phyloP scores from a whole-genome alignment of 2,329 filamentous ascomycete genomes.

The Chaetoscypha palmicola region DNA sequence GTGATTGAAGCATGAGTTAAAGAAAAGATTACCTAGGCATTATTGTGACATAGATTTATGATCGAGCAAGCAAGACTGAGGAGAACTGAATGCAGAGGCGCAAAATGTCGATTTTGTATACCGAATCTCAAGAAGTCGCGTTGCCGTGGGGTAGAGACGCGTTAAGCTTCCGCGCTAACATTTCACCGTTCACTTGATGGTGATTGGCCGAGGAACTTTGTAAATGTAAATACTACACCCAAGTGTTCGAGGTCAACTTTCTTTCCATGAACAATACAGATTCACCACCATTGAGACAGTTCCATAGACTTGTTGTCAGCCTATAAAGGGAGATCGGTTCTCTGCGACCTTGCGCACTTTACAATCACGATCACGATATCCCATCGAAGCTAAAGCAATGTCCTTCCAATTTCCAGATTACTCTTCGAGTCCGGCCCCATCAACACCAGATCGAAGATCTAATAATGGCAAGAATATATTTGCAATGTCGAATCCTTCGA shows the following conservation, averaged over 20 bases:
- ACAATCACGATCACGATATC: neutral
- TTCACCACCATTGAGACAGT: neutral
- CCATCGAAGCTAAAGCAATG: conserved; percentile 13
- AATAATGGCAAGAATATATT: conserved; percentile 25
- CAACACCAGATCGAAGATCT: conserved; percentile 31
- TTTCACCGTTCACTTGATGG: neutral
- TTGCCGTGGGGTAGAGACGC: conserved; percentile 10
- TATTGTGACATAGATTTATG: conserved; percentile 21
- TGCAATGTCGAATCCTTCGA: conserved; percentile 38
- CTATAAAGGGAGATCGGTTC: no score
- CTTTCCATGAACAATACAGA: no score
- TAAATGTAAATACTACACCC: conserved; percentile 1
- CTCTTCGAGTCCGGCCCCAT: conserved; percentile 31
- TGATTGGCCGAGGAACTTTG: conserved; percentile 7
- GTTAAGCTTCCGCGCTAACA: conserved; percentile 15
- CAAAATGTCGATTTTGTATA: conserved; percentile 1
- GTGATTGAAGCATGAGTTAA: neutral
- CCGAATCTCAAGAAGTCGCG: conserved; percentile 7
- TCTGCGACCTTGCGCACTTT: neutral
- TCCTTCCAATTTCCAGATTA: conserved; percentile 23
- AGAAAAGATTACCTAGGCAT: conserved; percentile 34
- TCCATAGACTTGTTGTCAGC: no score
- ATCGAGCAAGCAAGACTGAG: neutral
- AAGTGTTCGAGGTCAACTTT: neutral
- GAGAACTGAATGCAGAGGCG: neutral